phyloP scores from a whole-genome alignment of 2,329 filamentous ascomycete species.

The Leptodontidium sp. region DNA sequence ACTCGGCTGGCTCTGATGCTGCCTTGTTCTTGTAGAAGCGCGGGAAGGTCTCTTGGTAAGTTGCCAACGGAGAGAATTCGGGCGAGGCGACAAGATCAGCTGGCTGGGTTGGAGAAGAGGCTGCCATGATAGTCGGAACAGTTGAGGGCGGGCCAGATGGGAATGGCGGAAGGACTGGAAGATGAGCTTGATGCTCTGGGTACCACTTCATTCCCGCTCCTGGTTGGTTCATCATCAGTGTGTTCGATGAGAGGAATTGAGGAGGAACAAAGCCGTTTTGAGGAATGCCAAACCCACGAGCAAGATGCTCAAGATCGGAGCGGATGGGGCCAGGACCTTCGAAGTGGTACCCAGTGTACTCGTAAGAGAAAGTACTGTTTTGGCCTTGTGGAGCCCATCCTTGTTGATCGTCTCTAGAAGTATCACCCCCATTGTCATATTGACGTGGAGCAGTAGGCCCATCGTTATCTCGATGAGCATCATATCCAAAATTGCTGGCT shows the following conservation, averaged over 20 bases:
- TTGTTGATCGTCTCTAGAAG: slow-evolving; percentile 6
- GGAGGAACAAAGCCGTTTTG: slow-evolving; percentile 25
- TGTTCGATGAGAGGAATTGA: slow-evolving; percentile 20
- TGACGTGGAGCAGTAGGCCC: slow-evolving; percentile 8
- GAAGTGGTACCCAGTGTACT: slow-evolving; percentile 1
- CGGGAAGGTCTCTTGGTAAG: background rate
- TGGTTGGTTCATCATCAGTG: slow-evolving; percentile 28
- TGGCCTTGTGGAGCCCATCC: background rate
- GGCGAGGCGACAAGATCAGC: background rate
- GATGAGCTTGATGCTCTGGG: slow-evolving; percentile 15
- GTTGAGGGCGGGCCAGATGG: slow-evolving; percentile 9
- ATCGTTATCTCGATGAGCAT: slow-evolving; percentile 11
- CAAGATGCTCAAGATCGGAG: slow-evolving; percentile 24
- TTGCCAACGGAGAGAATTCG: background rate
- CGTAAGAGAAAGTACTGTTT: background rate
- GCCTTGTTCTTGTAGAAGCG: slow-evolving; percentile 24
- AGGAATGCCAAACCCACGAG: slow-evolving; percentile 28
- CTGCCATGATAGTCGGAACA: background rate
- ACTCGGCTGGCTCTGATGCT: slow-evolving; percentile 26
- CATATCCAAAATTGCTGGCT: slow-evolving; percentile 19
- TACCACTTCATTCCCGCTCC: slow-evolving; percentile 40
- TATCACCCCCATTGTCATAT: slow-evolving; percentile 7
- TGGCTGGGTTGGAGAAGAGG: background rate
- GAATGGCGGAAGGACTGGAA: slow-evolving; percentile 18
- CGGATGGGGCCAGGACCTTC: background rate